Evolutionary conservation across 495 filamentous ascomycete species (phyloP).

Genomic region (Penicillium diatomitis): DNA sequence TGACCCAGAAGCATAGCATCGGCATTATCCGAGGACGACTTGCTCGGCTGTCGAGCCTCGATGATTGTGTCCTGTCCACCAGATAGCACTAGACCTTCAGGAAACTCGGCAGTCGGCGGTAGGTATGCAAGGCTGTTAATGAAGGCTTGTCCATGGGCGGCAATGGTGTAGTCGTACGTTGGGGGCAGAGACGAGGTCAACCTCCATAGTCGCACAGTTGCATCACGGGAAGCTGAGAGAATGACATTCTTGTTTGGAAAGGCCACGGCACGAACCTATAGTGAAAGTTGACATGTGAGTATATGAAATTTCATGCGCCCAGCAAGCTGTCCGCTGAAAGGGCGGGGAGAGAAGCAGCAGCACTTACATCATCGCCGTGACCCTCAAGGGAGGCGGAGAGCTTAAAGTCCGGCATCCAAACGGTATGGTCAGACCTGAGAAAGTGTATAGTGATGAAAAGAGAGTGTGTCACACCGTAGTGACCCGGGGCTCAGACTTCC

Average conservation of each 20-base stretch:
- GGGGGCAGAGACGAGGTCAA: slow-evolving; percentile 54
- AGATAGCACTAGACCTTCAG: slow-evolving; percentile 77
- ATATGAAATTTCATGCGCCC: slow-evolving; percentile 5
- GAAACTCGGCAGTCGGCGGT: slow-evolving; percentile 56
- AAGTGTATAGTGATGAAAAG: background rate
- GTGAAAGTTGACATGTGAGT: slow-evolving; percentile 6
- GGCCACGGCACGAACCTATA: slow-evolving; percentile 76
- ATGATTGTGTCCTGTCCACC: slow-evolving; percentile 88
- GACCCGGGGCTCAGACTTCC: slow-evolving; percentile 1
- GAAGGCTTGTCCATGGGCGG: slow-evolving; percentile 67
- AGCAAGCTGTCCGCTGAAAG: slow-evolving; percentile 7
- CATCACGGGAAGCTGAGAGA: slow-evolving; percentile 82
- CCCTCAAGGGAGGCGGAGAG: slow-evolving; percentile 72
- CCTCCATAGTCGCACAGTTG: slow-evolving; percentile 83
- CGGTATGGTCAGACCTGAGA: slow-evolving; percentile 1
- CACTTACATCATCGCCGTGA: slow-evolving; percentile 74
- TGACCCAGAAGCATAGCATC: slow-evolving; percentile 83
- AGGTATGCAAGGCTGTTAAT: slow-evolving; percentile 78
- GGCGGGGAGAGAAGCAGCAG: slow-evolving; percentile 6
- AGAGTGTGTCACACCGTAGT: background rate
- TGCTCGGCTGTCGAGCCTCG: slow-evolving; percentile 67
- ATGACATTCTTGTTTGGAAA: slow-evolving; percentile 68
- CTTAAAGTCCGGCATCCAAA: slow-evolving; percentile 61
- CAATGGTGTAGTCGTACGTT: slow-evolving; percentile 64
- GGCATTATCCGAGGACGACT: slow-evolving; percentile 61